Evolutionary conservation across 257 asterid genomes (phyloP), one percentile per base, ranked within the genome.

Genomic region (Nicotiana undulata): DNA sequence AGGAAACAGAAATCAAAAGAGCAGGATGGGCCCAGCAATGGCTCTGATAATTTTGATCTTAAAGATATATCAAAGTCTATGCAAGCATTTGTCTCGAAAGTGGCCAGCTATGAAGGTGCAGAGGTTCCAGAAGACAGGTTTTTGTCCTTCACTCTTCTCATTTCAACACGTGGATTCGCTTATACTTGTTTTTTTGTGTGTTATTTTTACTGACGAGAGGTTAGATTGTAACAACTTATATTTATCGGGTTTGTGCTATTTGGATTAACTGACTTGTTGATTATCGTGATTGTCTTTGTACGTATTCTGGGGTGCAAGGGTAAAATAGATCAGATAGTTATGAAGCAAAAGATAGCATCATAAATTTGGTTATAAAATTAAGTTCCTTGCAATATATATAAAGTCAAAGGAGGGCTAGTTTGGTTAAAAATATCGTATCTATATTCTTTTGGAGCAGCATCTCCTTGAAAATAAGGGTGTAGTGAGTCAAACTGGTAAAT

Each of bases 91-190:
- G 89, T 95, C 75, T 81, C 91, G 51, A 89, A 89, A 61, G 82
- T 90, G 58, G 92, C 99, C 24, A 90, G 98, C 80, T 91, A 89
- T 85, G 84, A 95, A 86, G 98, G 99, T 80, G 99, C 99, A 56
- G 98, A 94, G 89, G 87, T 93, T 86, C 97, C 96, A 0, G 84
- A 88, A 74, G 91, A 86, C 90, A 88, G 96, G 99, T 90, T 76
- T n/a, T 83, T 76, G 34, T 58, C 68, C 81, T 59, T 83, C 55
- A 61, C 51, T 37, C 74, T 76, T 24, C 37, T 79, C 17, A 24
- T 70, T 8, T 44, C 29, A 40, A 12, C 55, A 59, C 1, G 3
- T 68, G 32, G 32, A 11, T 5, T 16, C 16, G 22, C 8, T 46
- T 15, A 72, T 24, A 13, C 40, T 46, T 72, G 15, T 2, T 70